Evolutionary conservation across 2,329 filamentous ascomycete species (phyloP), one percentile per base, ranked within the genome.

Genomic region (Metarhizium robertsii): DNA sequence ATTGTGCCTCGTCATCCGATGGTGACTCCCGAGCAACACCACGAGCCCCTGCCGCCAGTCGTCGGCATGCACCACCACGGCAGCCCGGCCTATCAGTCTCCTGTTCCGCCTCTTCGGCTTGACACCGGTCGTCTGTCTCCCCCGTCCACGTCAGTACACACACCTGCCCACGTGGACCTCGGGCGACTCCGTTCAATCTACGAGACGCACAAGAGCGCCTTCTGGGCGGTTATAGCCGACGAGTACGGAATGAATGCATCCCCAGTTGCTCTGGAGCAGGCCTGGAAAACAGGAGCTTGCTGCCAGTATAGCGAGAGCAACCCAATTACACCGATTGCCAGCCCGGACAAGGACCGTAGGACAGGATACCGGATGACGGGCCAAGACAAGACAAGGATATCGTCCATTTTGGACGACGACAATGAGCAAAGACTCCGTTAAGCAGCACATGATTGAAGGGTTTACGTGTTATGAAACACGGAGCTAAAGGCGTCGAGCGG

Each of bases 161-260:
- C 65, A 14, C 63, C 70, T 49, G 66, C 74, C 58, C 74, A 77
- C 59, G 77, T 87, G 59, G 84, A 89, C 67, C 77, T 84, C 64
- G 74, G 79, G 32, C 85, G 86, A 50, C 83, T 92, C 29, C 80
- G 83, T 50, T 76, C 80, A 58, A 81, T 91, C 61, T 92, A 92
- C 69, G 79, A 84, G 53, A 74, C 80, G 7, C 87, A 90, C 70
- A 83, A 86, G 47, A 75, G 79, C 52, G 79, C 81, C 8, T 92
- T 92, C 73, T 92, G 88, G 88, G 76, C 80, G 38, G 77, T 80
- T 50, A 79, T 92, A 40, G 87, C 87, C 34, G 74, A 80, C 30
- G 86, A 90, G 63, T 92, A 92, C 64, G 87, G 87, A 53, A 69
- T 74, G 14, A 80, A 83, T 38, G 77, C 78, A 2, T 84, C 81